Evolutionary conservation across 495 filamentous ascomycete species (phyloP), one percentile per base, ranked within the genome.

Genomic region (Bombardia bombarda): DNA sequence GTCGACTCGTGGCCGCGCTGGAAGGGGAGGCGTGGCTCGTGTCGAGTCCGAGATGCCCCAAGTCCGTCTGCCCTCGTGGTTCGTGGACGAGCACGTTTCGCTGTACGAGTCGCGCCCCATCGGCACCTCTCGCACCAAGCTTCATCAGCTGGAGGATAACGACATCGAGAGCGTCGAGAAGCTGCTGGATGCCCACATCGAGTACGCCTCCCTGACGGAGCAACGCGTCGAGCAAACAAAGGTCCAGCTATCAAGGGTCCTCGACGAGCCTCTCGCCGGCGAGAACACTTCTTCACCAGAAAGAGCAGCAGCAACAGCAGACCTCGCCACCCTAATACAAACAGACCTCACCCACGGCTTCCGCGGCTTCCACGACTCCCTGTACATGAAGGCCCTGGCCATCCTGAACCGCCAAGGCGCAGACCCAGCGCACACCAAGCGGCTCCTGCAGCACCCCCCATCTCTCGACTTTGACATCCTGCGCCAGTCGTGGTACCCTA

Each of bases 11-110:
- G 49, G 60, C 34, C 65, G 70, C 21, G 51, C 55, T n/a, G 32
- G 33, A n/a, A n/a, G n/a, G n/a, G n/a, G n/a, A n/a, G n/a, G n/a
- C 30, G 57, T 69, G 25, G 57, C 46, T 47, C 62, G 63, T 35
- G 57, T 60, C 42, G 59, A 66, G 13, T n/a, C n/a, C n/a, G 62
- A 72, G 36, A 56, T 63, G 20, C 68, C 71, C 3, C 60, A 70
- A 32, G 56, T 62, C 16, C 68, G 72, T 2, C 57, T 78, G 17
- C 69, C 73, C 7, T 46, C 53, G 7, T 69, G 63, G 39, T 78
- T 79, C 51, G 38, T 58, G 28, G 45, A 61, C 20, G 23, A 46
- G 1, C 30, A 58, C 28, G 43, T 64, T 26, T 54, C 52, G 8
- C 47, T 60, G 18, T 56, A 58, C 46, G 55, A 61, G 34, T 17